phyloP scores from a whole-genome alignment of 1,284 basidiomycete species.

The Cutaneotrichosporon dermatis region DNA sequence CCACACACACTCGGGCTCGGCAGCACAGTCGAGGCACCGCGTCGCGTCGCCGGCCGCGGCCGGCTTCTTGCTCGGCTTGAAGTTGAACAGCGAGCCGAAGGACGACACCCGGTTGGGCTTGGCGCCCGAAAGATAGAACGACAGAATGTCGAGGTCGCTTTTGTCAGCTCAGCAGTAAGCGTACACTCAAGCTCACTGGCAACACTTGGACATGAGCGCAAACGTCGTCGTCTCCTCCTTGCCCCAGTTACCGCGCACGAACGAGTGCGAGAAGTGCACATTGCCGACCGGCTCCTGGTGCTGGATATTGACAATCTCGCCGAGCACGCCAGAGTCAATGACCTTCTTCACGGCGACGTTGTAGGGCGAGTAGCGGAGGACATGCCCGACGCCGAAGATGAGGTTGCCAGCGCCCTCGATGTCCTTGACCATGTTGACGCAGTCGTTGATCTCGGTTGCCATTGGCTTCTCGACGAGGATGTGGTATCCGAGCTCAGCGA shows the following conservation, averaged over 20 bases:
- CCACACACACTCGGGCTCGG: slow-evolving; percentile 69
- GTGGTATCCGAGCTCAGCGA: slow-evolving; percentile 73
- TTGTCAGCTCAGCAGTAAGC: neutral
- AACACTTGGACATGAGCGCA: slow-evolving; percentile 79
- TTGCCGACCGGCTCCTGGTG: slow-evolving; percentile 43
- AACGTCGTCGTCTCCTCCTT: slow-evolving; percentile 67
- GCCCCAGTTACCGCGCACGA: slow-evolving; percentile 69
- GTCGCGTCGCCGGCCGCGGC: slow-evolving; percentile 60
- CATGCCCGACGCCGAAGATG: slow-evolving; percentile 81
- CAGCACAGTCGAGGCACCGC: slow-evolving; percentile 67
- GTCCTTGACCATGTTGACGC: slow-evolving; percentile 66
- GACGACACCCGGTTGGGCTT: slow-evolving; percentile 67
- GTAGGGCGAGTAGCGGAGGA: slow-evolving; percentile 80
- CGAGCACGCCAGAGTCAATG: slow-evolving; percentile 64
- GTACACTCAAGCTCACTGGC: too few relatives aligned
- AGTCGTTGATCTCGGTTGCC: slow-evolving; percentile 68
- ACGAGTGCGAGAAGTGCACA: slow-evolving; percentile 61
- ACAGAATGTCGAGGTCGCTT: slow-evolving; percentile 78
- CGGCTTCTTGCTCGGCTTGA: slow-evolving; percentile 68
- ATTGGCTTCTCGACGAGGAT: slow-evolving; percentile 87
- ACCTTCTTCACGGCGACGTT: slow-evolving; percentile 64
- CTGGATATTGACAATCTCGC: slow-evolving; percentile 67
- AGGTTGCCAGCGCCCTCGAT: slow-evolving; percentile 55
- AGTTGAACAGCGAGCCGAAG: slow-evolving; percentile 76
- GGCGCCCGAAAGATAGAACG: slow-evolving; percentile 56